Percentiles rank a stretch among this genome's conserved stretches.
Evolutionary conservation across 2,329 filamentous ascomycete genomes (phyloP).

Genomic region (Talaromyces sp.): DNA sequence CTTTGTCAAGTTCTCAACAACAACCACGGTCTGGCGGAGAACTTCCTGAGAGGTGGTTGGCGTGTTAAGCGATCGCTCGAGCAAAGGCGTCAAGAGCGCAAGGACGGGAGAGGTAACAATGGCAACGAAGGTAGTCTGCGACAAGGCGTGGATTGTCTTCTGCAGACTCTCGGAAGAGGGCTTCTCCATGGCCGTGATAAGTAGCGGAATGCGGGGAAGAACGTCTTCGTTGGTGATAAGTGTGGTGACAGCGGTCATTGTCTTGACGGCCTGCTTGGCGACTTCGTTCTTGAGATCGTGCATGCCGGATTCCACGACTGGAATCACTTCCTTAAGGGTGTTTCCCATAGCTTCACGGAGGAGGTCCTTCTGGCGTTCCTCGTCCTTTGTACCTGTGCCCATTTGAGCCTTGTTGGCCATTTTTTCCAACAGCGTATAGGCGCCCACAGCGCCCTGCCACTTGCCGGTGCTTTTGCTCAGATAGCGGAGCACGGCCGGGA

Average conservation of each 20-base stretch:
- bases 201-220: slow-evolving; percentile 78
- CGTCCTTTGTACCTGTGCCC: slow-evolving; percentile 73
- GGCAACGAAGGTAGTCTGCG: slow-evolving; percentile 97
- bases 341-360: slow-evolving; percentile 84
- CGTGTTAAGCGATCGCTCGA: slow-evolving; percentile 73
- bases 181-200: slow-evolving; percentile 93
- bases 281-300: slow-evolving; percentile 88
- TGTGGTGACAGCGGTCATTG: slow-evolving; percentile 84
- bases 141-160: slow-evolving; percentile 94
- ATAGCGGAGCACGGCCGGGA: slow-evolving; percentile 71
- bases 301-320: slow-evolving; percentile 87
- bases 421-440: slow-evolving; percentile 75
- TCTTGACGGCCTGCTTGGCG: slow-evolving; percentile 78
- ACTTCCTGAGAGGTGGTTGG: slow-evolving; percentile 90
- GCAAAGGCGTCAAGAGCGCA: slow-evolving; percentile 85
- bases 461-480: slow-evolving; percentile 80
- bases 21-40: slow-evolving; percentile 88
- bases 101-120: slow-evolving; percentile 93
- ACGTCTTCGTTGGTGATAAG: slow-evolving; percentile 97
- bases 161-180: slow-evolving; percentile 82
- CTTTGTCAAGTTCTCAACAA: slow-evolving; percentile 96
- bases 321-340: slow-evolving; percentile 73
- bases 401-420: slow-evolving; percentile 95
- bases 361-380: slow-evolving; percentile 81
- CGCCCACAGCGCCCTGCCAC: slow-evolving; percentile 93